Conservation (phyloP, 495 filamentous ascomycete genomes). For the Trichoderma asperelloides region DNA sequence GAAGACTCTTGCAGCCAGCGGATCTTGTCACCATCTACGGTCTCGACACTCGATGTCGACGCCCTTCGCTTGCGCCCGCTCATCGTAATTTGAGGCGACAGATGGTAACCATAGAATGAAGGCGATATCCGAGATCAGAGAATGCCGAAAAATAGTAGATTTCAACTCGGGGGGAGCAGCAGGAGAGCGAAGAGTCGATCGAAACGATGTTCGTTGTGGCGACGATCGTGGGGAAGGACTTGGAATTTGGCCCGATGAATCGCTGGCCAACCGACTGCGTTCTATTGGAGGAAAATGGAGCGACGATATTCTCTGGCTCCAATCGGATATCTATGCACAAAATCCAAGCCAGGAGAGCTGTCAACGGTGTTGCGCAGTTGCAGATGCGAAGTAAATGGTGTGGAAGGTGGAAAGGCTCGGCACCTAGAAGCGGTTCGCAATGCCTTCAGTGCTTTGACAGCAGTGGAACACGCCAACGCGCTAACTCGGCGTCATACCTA, state of each 20-base stretch:
- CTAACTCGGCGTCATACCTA: background rate
- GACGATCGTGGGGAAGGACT: background rate
- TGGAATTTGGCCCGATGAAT: background rate
- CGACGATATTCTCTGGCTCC: background rate
- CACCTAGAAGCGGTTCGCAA: background rate
- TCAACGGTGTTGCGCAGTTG: background rate
- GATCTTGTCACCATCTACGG: constrained; percentile 18
- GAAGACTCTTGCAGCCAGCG: constrained; percentile 26
- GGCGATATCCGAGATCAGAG: background rate
- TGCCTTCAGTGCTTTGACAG: too few species aligned
- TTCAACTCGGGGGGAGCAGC: background rate
- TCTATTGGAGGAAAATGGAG: background rate
- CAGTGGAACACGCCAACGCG: background rate
- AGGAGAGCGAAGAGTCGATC: background rate
- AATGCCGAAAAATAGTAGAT: constrained; percentile 6
- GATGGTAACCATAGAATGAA: background rate
- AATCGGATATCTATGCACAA: background rate
- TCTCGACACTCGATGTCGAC: constrained; percentile 23
- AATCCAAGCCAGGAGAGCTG: background rate
- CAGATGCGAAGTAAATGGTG: background rate
- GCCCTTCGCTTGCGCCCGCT: constrained; percentile 24
- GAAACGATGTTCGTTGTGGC: background rate
- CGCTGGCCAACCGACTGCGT: background rate
- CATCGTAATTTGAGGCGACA: constrained; percentile 19
- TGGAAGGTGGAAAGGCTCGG: background rate